Base-by-base conservation (phyloP, 768 basidiomycete species). In the Russula griseocarnosa region DNA sequence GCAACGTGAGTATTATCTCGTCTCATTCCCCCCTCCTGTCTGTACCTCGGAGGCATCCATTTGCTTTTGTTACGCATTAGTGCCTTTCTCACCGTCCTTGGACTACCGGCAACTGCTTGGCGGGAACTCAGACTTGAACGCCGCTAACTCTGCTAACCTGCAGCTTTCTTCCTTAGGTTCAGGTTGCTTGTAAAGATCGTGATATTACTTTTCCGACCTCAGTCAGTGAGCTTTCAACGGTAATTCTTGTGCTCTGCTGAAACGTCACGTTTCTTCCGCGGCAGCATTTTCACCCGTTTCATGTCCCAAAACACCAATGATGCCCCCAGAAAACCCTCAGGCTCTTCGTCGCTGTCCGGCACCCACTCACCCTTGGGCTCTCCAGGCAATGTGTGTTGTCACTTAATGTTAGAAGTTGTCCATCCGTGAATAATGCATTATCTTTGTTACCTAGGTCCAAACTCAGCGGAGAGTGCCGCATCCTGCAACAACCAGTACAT, bases 321-420 rank as follows among this genome's bases (percentile, higher is more conserved):
- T 34, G 51, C 67, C 34, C 62, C 86, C 26, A 83, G 85, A 70
- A 87, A 88, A 70, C 84, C 86, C 47, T 87, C 88, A 38, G 83
- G 81, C 60, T 86, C 87, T 30, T 86, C 87, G n/a, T 81, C 82
- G 20, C 85, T 82, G 63, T 87, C 87, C 54, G 77, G 79, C 52
- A 78, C 80, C 34, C 86, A 82, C 69, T 88, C 88, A 3, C 86
- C 88, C 0, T 76, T 83, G 44, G 76, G 77, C 54, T 84, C 87
- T 26, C 84, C 86, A 22, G 78, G 76, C 69, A 81, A 81, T 72
- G 87, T 88, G 71, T 65, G 79, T 75, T 20, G 5, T 24, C 52
- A 22, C 16, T 38, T 16, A 38, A 40, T 28, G 60, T 40, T 5
- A 38, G 38, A 8, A 34, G 30, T 62, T 69, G 65, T 47, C 63